These are phyloP conservation scores for Euryodendron excelsum DNA, from an alignment of 148 eudicot genomes.

Conservation along the genomic window DNA sequence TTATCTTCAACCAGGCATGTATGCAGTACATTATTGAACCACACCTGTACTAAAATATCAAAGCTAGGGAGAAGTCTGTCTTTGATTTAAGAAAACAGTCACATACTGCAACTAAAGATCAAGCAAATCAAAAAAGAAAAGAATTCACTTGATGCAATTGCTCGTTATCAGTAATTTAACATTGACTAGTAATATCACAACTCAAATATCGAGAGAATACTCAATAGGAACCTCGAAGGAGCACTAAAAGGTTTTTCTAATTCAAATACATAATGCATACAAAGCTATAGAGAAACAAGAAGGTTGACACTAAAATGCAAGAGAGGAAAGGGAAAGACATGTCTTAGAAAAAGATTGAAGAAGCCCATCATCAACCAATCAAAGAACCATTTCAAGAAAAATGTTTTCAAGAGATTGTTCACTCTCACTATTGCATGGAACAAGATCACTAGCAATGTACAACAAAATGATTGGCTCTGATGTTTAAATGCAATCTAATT, in stretches of 20 bases:
- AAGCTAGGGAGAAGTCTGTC: background rate
- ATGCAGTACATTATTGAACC: slow-evolving; percentile 70
- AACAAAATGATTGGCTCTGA: too few species aligned
- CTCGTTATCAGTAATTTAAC: background rate
- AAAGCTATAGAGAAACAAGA: too few species aligned
- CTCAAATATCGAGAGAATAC: background rate
- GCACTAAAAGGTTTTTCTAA: background rate
- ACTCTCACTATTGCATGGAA: too few species aligned
- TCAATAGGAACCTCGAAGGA: background rate
- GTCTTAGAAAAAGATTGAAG: too few species aligned
- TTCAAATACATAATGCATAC: too few species aligned
- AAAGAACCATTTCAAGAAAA: too few species aligned
- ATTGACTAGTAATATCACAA: background rate
- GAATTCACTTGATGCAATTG: background rate
- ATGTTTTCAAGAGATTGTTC: too few species aligned
- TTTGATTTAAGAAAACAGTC: background rate
- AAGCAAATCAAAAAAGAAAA: background rate
- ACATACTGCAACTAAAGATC: background rate
- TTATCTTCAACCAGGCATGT: slow-evolving; percentile 58
- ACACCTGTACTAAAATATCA: slow-evolving; percentile 45
- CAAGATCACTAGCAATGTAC: too few species aligned
- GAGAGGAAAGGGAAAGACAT: too few species aligned
- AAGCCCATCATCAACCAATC: too few species aligned
- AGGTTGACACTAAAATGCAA: too few species aligned
- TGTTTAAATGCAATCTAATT: too few species aligned